Conservation (phyloP, 768 basidiomycete genomes). For the Rhizopogon vulgaris region DNA sequence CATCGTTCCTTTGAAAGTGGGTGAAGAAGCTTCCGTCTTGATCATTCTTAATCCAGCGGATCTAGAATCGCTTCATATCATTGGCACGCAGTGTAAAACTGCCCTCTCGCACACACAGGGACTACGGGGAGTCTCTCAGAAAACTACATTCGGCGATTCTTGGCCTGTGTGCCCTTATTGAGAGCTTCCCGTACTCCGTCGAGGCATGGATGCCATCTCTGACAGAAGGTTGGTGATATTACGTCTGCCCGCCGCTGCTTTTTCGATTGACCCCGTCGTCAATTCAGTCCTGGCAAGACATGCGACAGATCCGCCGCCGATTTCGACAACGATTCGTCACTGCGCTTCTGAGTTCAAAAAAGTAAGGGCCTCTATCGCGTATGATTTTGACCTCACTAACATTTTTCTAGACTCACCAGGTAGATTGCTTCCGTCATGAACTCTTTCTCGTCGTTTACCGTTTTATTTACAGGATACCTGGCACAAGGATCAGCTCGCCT, state of each 20-base stretch:
- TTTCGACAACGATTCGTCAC: slow-evolving; percentile 83
- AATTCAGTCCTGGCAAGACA: slow-evolving; percentile 63
- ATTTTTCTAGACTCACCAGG: slow-evolving; percentile 52
- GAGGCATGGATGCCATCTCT: slow-evolving; percentile 88
- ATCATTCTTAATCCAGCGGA: not conserved
- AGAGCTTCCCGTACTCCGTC: slow-evolving; percentile 93
- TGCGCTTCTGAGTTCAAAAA: slow-evolving; percentile 84
- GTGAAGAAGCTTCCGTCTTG: slow-evolving; percentile 5
- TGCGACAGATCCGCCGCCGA: slow-evolving; percentile 82
- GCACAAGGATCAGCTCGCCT: slow-evolving; percentile 82
- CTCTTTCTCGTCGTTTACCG: slow-evolving; percentile 7
- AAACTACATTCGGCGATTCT: slow-evolving; percentile 85
- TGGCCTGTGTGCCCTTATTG: slow-evolving; percentile 89
- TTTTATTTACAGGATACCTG: slow-evolving; percentile 65
- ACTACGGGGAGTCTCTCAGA: slow-evolving; percentile 67
- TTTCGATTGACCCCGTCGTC: slow-evolving; percentile 2
- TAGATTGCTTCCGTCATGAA: slow-evolving; percentile 19
- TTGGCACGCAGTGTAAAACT: slow-evolving; percentile 56
- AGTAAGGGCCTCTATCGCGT: slow-evolving; percentile 33
- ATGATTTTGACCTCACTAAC: slow-evolving; percentile 4
- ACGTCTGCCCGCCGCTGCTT: not conserved
- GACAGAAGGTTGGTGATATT: slow-evolving; percentile 53
- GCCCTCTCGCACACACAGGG: slow-evolving; percentile 61
- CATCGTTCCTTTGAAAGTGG: slow-evolving; percentile 78
- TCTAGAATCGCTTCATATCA: slow-evolving; percentile 73